phyloP scores from a whole-genome alignment of 352 stramenopile species.

The Phytopythium vexans region DNA sequence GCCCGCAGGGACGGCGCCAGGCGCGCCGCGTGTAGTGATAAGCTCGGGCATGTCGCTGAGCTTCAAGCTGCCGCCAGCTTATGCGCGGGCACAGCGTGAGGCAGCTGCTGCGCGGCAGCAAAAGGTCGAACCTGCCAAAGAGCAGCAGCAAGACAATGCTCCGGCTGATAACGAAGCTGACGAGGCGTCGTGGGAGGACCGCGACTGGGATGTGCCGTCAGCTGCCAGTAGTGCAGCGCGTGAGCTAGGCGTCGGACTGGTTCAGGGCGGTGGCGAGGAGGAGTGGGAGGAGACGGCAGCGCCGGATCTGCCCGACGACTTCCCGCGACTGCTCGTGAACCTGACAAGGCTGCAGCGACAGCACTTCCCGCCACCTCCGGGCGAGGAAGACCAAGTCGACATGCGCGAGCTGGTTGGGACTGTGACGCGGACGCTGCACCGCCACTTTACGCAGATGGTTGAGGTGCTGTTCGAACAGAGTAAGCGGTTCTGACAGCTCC shows the following conservation, averaged over 20 bases:
- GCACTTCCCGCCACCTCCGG: conserved; percentile 33
- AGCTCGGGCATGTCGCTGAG: conserved; percentile 46
- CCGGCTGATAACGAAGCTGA: background rate
- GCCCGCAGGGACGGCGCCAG: conserved; percentile 11
- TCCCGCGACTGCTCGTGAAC: conserved; percentile 68
- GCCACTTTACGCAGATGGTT: conserved; percentile 55
- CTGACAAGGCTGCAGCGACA: conserved; percentile 50
- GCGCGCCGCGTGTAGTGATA: conserved; percentile 21
- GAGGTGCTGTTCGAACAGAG: conserved; percentile 72
- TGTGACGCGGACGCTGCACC: conserved; percentile 46
- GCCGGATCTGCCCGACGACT: conserved; percentile 57
- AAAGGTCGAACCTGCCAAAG: background rate
- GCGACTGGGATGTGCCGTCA: conserved; percentile 29
- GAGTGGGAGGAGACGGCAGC: conserved; percentile 36
- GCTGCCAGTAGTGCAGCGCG: background rate
- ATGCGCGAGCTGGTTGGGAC: conserved; percentile 36
- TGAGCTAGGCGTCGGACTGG: background rate
- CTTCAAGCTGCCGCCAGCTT: conserved; percentile 36
- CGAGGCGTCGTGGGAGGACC: conserved; percentile 42
- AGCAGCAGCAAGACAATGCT: conserved; percentile 1
- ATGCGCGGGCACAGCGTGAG: conserved; percentile 4
- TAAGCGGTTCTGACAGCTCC: conserved; percentile 11
- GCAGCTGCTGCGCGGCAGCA: background rate
- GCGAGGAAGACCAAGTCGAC: conserved; percentile 18
- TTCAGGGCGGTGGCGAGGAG: conserved; percentile 1